phyloP scores from a whole-genome alignment of 768 basidiomycete species.

The Calocera viscosa region DNA sequence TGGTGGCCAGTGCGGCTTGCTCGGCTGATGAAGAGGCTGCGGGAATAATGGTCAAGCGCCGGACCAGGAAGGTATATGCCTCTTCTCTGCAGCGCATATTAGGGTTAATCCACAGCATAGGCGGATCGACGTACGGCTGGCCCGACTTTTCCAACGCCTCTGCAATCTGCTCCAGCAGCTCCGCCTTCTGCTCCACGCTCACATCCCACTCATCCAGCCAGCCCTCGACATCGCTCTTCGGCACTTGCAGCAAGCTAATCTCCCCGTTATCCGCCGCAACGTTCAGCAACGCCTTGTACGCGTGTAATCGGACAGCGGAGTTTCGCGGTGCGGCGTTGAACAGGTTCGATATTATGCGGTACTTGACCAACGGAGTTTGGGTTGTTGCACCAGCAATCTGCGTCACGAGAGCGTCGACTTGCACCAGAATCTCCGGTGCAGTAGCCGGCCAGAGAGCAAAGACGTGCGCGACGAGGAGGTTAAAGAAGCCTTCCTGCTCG shows the following conservation, averaged over 20 bases:
- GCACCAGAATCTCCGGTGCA: slow-evolving; percentile 43
- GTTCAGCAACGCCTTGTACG: slow-evolving; percentile 50
- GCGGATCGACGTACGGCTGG: slow-evolving; percentile 40
- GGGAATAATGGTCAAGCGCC: slow-evolving; percentile 50
- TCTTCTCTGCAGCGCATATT: slow-evolving; percentile 32
- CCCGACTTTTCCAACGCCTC: slow-evolving; percentile 46
- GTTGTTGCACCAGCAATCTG: slow-evolving; percentile 44
- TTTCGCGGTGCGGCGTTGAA: slow-evolving; percentile 63
- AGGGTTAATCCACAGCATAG: background rate
- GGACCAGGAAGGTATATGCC: slow-evolving; percentile 53
- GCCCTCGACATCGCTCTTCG: slow-evolving; percentile 50
- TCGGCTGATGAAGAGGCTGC: slow-evolving; percentile 40
- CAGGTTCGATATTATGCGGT: slow-evolving; percentile 66
- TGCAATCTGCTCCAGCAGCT: slow-evolving; percentile 52
- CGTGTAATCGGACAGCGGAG: slow-evolving; percentile 50
- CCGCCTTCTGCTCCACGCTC: slow-evolving; percentile 46
- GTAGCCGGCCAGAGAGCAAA: slow-evolving; percentile 45
- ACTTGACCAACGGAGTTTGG: slow-evolving; percentile 48
- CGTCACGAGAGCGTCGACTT: slow-evolving; percentile 39
- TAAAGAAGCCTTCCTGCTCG: slow-evolving; percentile 83
- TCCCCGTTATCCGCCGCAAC: slow-evolving; percentile 50
- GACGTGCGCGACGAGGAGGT: slow-evolving; percentile 63
- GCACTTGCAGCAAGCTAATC: slow-evolving; percentile 47
- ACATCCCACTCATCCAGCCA: slow-evolving; percentile 71
- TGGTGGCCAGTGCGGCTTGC: slow-evolving; percentile 45